Conservation (phyloP, 129 eudicot genomes). For the Flaveria ramosissima region DNA sequence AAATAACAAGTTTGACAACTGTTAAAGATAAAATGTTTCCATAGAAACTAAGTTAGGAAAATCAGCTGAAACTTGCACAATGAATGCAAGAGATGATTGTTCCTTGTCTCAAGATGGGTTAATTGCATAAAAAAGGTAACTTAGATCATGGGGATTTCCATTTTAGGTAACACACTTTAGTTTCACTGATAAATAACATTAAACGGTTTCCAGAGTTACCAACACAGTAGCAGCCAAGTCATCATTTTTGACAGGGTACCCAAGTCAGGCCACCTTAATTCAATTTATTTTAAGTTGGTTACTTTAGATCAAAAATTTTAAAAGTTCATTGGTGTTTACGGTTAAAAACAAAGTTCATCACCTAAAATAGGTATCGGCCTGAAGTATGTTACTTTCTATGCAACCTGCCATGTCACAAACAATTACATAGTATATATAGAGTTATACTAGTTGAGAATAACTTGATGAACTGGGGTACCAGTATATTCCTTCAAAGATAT, state of each 20-base stretch:
- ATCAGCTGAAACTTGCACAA: background rate
- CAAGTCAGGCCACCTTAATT: background rate
- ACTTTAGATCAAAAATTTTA: background rate
- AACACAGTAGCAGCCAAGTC: background rate
- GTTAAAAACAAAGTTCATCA: background rate
- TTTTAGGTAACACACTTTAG: background rate
- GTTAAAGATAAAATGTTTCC: background rate
- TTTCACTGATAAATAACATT: background rate
- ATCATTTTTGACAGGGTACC: background rate
- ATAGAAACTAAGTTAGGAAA: background rate
- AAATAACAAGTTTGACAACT: background rate
- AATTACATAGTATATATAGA: background rate
- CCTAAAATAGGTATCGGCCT: background rate
- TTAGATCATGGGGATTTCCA: background rate
- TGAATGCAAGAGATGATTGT: background rate
- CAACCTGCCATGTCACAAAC: background rate
- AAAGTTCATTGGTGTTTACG: background rate
- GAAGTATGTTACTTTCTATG: background rate
- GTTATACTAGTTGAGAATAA: background rate
- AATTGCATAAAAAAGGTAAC: too few species aligned
- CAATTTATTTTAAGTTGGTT: background rate
- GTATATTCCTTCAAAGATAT: conserved; percentile 82
- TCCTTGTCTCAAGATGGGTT: background rate
- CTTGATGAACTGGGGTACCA: conserved; percentile 45
- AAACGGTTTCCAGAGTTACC: background rate